A percentile compares a stretch with the other conserved stretches of the same genome.
phyloP scores from a whole-genome alignment of 1,139 yeast species.

The Taphrina communis region DNA sequence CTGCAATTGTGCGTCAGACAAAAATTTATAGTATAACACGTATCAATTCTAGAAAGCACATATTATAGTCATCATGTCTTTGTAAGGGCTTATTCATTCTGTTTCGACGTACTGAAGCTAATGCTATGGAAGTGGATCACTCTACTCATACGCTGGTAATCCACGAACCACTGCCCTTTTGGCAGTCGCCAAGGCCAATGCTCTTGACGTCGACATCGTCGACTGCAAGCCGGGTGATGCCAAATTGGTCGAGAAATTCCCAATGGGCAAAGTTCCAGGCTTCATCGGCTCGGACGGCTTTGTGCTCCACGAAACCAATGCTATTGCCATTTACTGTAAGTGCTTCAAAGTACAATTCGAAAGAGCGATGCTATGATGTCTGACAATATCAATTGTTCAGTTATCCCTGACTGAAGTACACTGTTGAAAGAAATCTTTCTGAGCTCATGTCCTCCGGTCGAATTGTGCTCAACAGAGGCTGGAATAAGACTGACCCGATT shows the following conservation, averaged over 20 bases:
- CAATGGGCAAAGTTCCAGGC: slow-evolving; percentile 63
- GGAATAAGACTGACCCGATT: background rate
- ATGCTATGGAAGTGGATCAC: slow-evolving; percentile 13
- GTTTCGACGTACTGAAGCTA: background rate
- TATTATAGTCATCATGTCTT: slow-evolving; percentile 8
- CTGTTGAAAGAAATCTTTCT: slow-evolving; percentile 71
- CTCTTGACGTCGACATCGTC: slow-evolving; percentile 69
- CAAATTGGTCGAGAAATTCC: slow-evolving; percentile 65
- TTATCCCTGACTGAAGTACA: slow-evolving; percentile 88
- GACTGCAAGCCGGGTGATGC: slow-evolving; percentile 56
- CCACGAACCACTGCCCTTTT: slow-evolving; percentile 36
- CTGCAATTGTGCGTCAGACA: too few relatives aligned
- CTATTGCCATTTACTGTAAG: slow-evolving; percentile 62
- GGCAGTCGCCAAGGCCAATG: slow-evolving; percentile 66
- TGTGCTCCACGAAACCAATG: slow-evolving; percentile 78
- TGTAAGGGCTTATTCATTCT: background rate
- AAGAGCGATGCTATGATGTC: slow-evolving; percentile 30
- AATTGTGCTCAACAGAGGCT: background rate
- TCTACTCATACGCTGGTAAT: slow-evolving; percentile 40
- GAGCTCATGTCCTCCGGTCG: slow-evolving; percentile 49
- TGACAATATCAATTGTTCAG: slow-evolving; percentile 60
- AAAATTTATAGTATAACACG: too few relatives aligned
- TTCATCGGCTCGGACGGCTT: slow-evolving; percentile 80
- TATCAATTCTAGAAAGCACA: too few relatives aligned
- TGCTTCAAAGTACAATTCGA: slow-evolving; percentile 27